A percentile compares a stretch with the other conserved stretches of the same genome.
phyloP scores from a whole-genome alignment of 179 eudicot genomes.

The Spinacia oleracea region DNA sequence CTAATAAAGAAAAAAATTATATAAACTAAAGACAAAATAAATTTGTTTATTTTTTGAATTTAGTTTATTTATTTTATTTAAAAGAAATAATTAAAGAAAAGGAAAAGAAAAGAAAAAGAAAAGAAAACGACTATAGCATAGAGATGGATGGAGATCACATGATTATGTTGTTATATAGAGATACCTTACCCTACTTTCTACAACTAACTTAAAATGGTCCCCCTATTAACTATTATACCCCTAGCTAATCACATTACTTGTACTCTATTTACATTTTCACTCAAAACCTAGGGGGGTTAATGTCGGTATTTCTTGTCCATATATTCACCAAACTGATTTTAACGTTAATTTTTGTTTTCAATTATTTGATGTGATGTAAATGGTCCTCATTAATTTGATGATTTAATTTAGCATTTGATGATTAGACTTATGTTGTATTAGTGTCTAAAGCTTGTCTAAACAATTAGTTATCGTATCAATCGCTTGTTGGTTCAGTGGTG shows the following conservation, averaged over 20 bases:
- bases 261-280: background rate
- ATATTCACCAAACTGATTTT: background rate
- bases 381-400: background rate
- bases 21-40: background rate
- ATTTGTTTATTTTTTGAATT: background rate
- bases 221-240: too few species aligned
- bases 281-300: background rate
- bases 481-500: too few species aligned
- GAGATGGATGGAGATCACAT: conserved; percentile 34
- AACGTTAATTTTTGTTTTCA: background rate
- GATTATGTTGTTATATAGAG: conserved; percentile 36
- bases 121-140: conserved; percentile 30
- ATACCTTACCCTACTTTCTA: conserved; percentile 33
- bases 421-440: conserved; percentile 4
- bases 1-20: conserved; percentile 30
- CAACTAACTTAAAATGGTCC: conserved; percentile 26
- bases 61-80: too few species aligned
- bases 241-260: conserved; percentile 11
- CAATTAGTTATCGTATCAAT: background rate
- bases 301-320: conserved; percentile 9
- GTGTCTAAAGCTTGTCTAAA: conserved; percentile 15
- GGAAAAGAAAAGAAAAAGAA: background rate
- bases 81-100: background rate
- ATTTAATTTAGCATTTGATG: background rate
- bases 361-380: background rate